A percentile compares a stretch with the other conserved stretches of the same genome.
Conservation (phyloP, 108 stramenopile genomes). For the Cyclotella cryptica region DNA sequence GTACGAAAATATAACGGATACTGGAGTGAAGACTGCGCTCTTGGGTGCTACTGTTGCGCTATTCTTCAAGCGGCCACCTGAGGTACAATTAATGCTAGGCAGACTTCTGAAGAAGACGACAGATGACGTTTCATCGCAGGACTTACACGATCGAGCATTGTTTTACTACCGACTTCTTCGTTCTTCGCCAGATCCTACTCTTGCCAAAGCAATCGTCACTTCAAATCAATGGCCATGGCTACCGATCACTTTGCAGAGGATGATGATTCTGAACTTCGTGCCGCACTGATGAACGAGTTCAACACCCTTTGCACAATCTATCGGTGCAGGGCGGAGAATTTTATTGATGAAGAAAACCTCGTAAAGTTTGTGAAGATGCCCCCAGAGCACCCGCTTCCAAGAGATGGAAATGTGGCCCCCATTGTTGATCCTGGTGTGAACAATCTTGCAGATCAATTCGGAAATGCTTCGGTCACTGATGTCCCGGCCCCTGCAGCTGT, state of each 20-base stretch:
- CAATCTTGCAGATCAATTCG: slow-evolving; percentile 43
- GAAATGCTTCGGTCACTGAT: slow-evolving; percentile 25
- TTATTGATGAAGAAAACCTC: slow-evolving; percentile 86
- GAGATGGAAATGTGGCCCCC: slow-evolving; percentile 39
- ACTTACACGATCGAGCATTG: slow-evolving; percentile 97
- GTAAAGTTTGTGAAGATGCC: slow-evolving; percentile 79
- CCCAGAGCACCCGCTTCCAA: slow-evolving; percentile 72
- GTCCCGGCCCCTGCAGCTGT: slow-evolving; percentile 16
- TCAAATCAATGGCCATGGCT: slow-evolving; percentile 62
- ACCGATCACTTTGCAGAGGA: slow-evolving; percentile 87
- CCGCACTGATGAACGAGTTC: slow-evolving; percentile 92
- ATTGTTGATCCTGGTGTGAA: slow-evolving; percentile 51
- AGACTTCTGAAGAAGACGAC: slow-evolving; percentile 91
- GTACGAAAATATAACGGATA: slow-evolving; percentile 71
- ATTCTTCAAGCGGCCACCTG: slow-evolving; percentile 98
- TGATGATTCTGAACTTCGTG: slow-evolving; percentile 71
- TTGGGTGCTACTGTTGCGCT: slow-evolving; percentile 93
- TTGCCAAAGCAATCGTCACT: slow-evolving; percentile 71
- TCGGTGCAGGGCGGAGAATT: slow-evolving; percentile 90
- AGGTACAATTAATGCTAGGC: slow-evolving; percentile 96
- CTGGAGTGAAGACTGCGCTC: slow-evolving; percentile 87
- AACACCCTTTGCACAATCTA: slow-evolving; percentile 96
- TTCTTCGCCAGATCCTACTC: slow-evolving; percentile 80
- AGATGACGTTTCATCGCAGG: slow-evolving; percentile 91
- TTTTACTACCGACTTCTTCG: slow-evolving; percentile 96